Base-by-base conservation (phyloP, 2,329 filamentous ascomycete species). In the Aspergillus hortae region DNA sequence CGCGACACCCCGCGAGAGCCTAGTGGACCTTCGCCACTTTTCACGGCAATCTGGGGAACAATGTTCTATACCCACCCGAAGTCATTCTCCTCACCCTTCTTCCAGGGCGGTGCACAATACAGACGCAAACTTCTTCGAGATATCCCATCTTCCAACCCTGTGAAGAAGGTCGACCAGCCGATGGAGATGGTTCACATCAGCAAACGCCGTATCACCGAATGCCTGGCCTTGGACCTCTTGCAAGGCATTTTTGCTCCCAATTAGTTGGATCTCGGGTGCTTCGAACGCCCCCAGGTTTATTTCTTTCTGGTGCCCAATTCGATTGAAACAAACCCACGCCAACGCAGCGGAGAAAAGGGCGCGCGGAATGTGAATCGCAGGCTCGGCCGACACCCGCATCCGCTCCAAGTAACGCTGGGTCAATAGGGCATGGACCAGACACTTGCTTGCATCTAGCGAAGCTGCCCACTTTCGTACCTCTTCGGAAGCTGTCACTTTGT, bases 91-190 rank as follows among this genome's bases (percentile, higher is more conserved):
- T 15, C 15, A 10, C 6, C 35, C 35, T n/a, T 38, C 35, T 38
- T 38, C 35, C 35, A 54, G 4, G 11, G 48, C 52, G 1, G 49
- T n/a, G 17, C 45, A 52, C 4, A 66, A 52, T 6, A 64, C 60
- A 19, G 51, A 52, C 1, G 64, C 58, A 56, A 66, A 65, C 23
- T 57, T 53, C 23, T 59, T 52, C 2, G 63, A 64, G 46, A 66
- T 66, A 25, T 56, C 61, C 64, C 64, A 66, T 36, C 63, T 57
- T 1, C 62, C 62, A 38, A 62, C 60, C 1, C 63, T 57, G 25
- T 60, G 56, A 25, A 66, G 52, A 12, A 64, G 50, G 36, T 64
- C 62, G 21, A 61, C 59, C 45, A 64, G 46, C 3, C 59, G 60
- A 46, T 62, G 61, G 6, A 67, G 43, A 15, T 63, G 59, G 42